Evolutionary conservation across 1,284 basidiomycete genomes (phyloP), one percentile per base, ranked within the genome.

Genomic region (Puccinia polysora): DNA sequence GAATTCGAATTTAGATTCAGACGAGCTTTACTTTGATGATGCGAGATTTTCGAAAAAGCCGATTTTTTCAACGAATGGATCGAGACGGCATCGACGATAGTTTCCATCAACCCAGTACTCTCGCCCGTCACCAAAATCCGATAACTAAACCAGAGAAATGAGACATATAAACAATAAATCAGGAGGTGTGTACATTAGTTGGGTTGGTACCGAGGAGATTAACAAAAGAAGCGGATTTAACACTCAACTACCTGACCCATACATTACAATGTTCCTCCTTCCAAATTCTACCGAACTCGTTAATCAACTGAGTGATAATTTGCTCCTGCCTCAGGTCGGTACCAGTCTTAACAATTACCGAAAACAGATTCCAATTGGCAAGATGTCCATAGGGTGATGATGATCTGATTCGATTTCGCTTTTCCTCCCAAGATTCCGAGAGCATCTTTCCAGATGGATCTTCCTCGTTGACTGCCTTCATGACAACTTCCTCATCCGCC

Each of bases 41-140:
- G 86, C 0, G 90, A 86, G 20, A 95, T 82, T 73, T 91, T 85
- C 2, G 92, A 91, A 80, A 98, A 98, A 78, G 97, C 93, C 2
- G 92, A 89, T 81, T 98, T 99, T 84, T 98, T 98, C 81, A 99
- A 96, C 8, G 95, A 97, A 80, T 99, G 96, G 76, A 99, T 91
- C 14, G 93, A 97, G 1, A 98, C 91, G 0, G 95, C 90, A 77
- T 99, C 96, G 5, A 91, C 95, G 73, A 80, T 78, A 0, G 92
- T 95, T 81, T 95, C 91, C 6, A 95, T 91, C 65, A 99, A 81
- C 10, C 95, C 96, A 20, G 93, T 96, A 8, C 86, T 87, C 74
- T 90, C 91, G 25, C 92, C 92, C 1, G 94, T 97, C 75, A 97
- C 96, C 63, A 97, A 82, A 74, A 99, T 98, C 4, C 91, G 87